These are phyloP conservation scores for Starmerella gropengiesseri DNA, from an alignment of 805 yeast species.

Conservation along the genomic window DNA sequence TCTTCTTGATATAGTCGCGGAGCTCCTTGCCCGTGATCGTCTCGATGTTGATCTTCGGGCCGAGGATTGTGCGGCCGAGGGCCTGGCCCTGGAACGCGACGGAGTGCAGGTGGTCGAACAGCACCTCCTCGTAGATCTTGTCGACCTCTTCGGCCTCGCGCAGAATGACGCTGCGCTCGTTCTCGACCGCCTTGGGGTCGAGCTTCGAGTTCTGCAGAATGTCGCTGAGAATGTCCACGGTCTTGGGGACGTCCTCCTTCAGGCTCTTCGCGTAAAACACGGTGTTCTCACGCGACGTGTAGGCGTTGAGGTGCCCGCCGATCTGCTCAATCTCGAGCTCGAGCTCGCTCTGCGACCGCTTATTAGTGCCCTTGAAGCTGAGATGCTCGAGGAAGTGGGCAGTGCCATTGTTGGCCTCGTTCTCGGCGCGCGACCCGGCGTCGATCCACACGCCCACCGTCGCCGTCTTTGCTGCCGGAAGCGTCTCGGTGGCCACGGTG, in stretches of 20 bases:
- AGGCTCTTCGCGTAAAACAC: constrained; percentile 90
- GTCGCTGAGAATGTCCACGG: constrained; percentile 82
- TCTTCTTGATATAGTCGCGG: constrained; percentile 64
- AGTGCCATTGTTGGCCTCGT: constrained; percentile 73
- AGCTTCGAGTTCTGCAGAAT: constrained; percentile 76
- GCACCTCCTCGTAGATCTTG: constrained; percentile 96
- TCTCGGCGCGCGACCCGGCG: constrained; percentile 96
- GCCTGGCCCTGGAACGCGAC: constrained; percentile 85
- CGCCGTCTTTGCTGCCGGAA: constrained; percentile 85
- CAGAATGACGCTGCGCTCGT: constrained; percentile 90
- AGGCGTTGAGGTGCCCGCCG: constrained; percentile 97
- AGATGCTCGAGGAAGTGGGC: constrained; percentile 96
- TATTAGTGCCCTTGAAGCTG: constrained; percentile 87
- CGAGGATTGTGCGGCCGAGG: constrained; percentile 89
- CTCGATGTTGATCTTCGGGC: constrained; percentile 81
- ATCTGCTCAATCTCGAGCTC: constrained; percentile 92
- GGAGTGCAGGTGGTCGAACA: constrained; percentile 91
- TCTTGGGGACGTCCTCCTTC: constrained; percentile 65
- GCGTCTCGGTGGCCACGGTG: constrained; percentile 81
- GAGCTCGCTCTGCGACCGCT: constrained; percentile 66
- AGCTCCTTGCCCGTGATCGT: constrained; percentile 69
- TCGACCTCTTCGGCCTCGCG: constrained; percentile 97
- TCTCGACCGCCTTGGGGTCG: constrained; percentile 76
- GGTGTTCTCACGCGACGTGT: constrained; percentile 94
- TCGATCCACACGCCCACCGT: constrained; percentile 98